A percentile compares a stretch with the other conserved stretches of the same genome.
These are phyloP conservation scores for Blastobotrys indianensis DNA, from an alignment of 1,139 yeast species.

Conservation along the genomic window DNA sequence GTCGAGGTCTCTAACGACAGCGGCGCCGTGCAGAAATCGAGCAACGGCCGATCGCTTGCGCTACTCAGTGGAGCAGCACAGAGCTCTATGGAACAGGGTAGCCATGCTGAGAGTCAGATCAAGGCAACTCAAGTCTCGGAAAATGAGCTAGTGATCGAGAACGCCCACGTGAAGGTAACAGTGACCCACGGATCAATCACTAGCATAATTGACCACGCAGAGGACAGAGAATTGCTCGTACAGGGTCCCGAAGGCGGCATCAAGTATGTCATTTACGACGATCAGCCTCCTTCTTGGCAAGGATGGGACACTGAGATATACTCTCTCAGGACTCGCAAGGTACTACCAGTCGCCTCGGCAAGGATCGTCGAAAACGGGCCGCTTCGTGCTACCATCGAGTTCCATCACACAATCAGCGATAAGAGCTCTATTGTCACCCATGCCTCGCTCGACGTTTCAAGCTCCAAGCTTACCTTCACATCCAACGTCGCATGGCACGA, in stretches of 20 bases:
- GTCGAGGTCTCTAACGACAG: constrained; percentile 34
- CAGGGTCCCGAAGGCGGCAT: constrained; percentile 24
- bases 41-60: no score
- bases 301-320: constrained; percentile 97
- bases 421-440: constrained; percentile 57
- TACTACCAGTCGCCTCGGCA: constrained; percentile 41
- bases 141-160: no score
- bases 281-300: constrained; percentile 82
- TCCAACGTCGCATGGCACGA: constrained; percentile 76
- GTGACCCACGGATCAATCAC: no score
- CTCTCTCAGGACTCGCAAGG: constrained; percentile 62
- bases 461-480: constrained; percentile 16
- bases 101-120: no score
- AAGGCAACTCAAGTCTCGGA: no score
- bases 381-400: constrained; percentile 53
- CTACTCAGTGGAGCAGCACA: no score
- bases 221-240: no score
- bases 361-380: constrained; percentile 48
- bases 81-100: no score
- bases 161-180: no score
- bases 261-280: constrained; percentile 65
- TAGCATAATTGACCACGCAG: no score
- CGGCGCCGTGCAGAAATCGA: background rate
- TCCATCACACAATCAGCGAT: constrained; percentile 53
- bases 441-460: constrained; percentile 61